These are phyloP conservation scores for Gossypium bickii DNA, from an alignment of 345 rosid species.

Conservation along the genomic window DNA sequence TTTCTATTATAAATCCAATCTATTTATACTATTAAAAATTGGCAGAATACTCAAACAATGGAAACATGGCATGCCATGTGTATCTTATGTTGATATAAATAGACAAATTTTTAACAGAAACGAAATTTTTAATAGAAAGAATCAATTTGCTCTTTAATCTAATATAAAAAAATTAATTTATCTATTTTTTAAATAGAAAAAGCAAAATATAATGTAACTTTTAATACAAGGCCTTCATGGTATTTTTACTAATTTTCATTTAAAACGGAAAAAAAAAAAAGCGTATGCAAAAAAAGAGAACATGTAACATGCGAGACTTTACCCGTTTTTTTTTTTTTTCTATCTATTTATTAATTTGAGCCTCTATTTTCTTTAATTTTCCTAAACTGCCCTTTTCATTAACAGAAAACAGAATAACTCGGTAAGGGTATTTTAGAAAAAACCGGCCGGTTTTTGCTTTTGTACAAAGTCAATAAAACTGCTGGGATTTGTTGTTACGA, in stretches of 20 bases:
- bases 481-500: constrained; percentile 42
- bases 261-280: constrained; percentile 38
- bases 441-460: constrained; percentile 22
- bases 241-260: constrained; percentile 1
- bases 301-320: constrained; percentile 81
- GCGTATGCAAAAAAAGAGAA: constrained; percentile 48
- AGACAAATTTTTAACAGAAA: no score
- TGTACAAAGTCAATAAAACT: constrained; percentile 24
- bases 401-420: not conserved
- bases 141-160: no score
- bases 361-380: not conserved
- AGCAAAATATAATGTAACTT: accelerated
- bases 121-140: no score
- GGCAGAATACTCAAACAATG: no score
- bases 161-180: no score
- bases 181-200: no score
- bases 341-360: constrained; percentile 34
- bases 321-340: constrained; percentile 73
- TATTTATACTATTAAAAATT: no score
- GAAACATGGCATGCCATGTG: no score
- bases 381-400: constrained; percentile 36
- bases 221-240: accelerated
- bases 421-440: constrained; percentile 23
- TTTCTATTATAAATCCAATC: no score
- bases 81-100: no score